Base-by-base conservation (phyloP, 805 yeast genomes). In the Hanseniaspora osmophila region DNA sequence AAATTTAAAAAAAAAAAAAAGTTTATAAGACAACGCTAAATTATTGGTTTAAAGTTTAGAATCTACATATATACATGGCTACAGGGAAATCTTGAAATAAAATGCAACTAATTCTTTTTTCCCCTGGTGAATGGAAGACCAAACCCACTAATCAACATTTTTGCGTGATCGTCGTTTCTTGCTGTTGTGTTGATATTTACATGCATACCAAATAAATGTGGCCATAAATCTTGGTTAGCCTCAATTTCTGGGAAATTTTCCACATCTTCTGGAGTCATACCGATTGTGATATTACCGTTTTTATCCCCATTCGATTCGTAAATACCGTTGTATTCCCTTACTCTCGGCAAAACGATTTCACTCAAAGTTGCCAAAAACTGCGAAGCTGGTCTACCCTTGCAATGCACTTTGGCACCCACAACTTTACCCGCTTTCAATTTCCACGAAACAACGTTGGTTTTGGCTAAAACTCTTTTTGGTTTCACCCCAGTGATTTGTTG, bases 401-500 rank as follows among this genome's bases (percentile, higher is more conserved):
- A 67, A 48, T 73, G 75, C 12, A 80, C 80, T 58, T 84, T 83
- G 45, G 94, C 95, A 45, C 98, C 99, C 77, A 94, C 83, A 43
- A 80, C 80, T 70, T 77, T 80, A 37, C 96, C 95, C 42, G 78
- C 78, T 63, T 96, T 78, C 45, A 88, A 72, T 53, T 79, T 78
- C 95, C 95, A 88, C 41, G 76, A 73, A 45, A 88, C 81, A 32
- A 85, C 84, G 63, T 86, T 86, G 10, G 84, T 72, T 57, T 76
- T 82, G 38, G 94, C 81, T 58, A 69, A 83, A 15, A 86, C 67
- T 19, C 81, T 73, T 49, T 70, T 67, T 35, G 96, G 87, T 61
- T 86, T 84, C 49, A 73, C 77, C 49, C 95, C 95, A n/a, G 98
- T 90, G 56, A 92, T 83, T 62, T 90, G 97, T 55, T 92, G 94